Percentiles rank a stretch among this genome's conserved stretches.
Conservation (phyloP, 2,329 filamentous ascomycete species). For the Penicillium sclerotigenum region DNA sequence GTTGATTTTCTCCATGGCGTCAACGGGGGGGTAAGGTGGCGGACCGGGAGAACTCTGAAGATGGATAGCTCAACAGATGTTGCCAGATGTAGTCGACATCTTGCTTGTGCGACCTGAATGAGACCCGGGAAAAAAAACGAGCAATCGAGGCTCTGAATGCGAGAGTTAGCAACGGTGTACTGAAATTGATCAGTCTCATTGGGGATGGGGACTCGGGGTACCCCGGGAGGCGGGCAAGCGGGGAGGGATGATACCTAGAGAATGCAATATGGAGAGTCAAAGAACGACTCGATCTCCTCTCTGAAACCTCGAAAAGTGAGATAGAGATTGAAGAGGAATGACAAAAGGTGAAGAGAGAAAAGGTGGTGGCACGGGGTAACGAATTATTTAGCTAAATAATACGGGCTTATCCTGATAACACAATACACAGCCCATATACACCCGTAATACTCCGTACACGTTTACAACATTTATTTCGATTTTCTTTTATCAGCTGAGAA, state of each 20-base stretch:
- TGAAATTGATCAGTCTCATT: background rate
- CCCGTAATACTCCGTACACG: conserved; percentile 3
- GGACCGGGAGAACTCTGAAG: conserved; percentile 36
- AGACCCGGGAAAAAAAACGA: conserved; percentile 5
- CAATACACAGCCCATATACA: conserved; percentile 3
- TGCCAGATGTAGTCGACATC: conserved; percentile 34
- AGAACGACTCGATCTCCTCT: background rate
- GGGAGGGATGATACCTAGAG: background rate
- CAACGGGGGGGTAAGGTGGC: conserved; percentile 23
- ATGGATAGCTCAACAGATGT: conserved; percentile 36
- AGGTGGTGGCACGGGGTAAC: conserved; percentile 24
- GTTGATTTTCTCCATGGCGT: conserved; percentile 49
- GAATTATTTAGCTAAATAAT: conserved; percentile 24
- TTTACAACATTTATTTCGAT: background rate
- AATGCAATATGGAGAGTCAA: background rate
- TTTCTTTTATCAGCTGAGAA: conserved; percentile 10
- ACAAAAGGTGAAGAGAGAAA: conserved; percentile 9
- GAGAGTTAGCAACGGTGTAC: conserved; percentile 3
- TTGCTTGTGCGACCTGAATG: conserved; percentile 28
- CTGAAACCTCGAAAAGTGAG: background rate
- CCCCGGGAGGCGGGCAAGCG: background rate
- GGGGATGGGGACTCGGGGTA: background rate
- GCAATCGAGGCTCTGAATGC: conserved; percentile 6
- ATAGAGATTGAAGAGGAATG: conserved; percentile 3
- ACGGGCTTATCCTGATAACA: conserved; percentile 12